Evolutionary conservation across 805 yeast genomes (phyloP), one percentile per base, ranked within the genome.

Genomic region (Candida railenensis): DNA sequence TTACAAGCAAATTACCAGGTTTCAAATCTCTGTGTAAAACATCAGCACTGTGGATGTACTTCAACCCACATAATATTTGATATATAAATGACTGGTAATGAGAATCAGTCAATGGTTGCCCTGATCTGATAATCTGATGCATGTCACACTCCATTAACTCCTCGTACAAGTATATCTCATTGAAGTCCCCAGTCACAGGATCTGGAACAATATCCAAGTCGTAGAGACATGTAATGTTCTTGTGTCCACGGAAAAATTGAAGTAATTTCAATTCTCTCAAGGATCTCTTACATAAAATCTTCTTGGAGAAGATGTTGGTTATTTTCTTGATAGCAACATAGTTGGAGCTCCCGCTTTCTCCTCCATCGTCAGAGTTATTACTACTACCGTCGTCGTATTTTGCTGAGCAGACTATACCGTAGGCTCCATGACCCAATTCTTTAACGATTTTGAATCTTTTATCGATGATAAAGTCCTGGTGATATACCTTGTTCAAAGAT

Each of bases 71-170:
- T 48, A 92, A 73, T 25, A 88, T 87, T 69, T 92, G 98, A 63
- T 94, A 94, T 15, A 89, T 78, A 59, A 94, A 94, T 51, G 89
- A 83, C 69, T 94, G 99, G 66, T 88, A 91, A 65, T 94, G 99
- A 28, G 91, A 89, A 63, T 94, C 98, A 1, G 97, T 89, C 53
- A 94, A 74, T 0, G 96, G 87, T 65, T 94, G 98, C 18, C 91
- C 92, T 9, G 96, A 87, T 55, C 96, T 79, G 52, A 94, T 92
- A 58, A 94, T 94, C 66, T 92, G 98, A 67, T 92, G 97, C 89
- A 94, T 85, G 66, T 94, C 99, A 67, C 98, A 92, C 65, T 92
- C 98, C 98, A 94, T 94, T 57, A 92, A 74, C 67, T 92, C 99
- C 66, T 94, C 99, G 60, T 94, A 94, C 5, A 94, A 74, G 55